Evolutionary conservation across 768 basidiomycete species (phyloP).

Genomic region (Lactarius quietus): DNA sequence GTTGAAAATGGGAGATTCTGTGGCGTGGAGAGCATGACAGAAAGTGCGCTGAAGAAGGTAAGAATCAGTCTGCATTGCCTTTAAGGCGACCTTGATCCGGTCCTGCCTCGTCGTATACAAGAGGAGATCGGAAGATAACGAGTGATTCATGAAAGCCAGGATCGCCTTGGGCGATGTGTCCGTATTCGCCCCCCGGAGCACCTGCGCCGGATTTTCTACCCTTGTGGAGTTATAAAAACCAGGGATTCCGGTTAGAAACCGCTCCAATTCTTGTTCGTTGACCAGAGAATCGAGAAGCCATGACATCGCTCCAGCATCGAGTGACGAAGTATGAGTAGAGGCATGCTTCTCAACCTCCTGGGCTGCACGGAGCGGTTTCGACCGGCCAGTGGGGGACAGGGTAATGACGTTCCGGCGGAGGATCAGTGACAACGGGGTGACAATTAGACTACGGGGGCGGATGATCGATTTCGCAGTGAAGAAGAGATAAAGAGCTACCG

Average conservation of each 20-base stretch:
- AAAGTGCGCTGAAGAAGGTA: too few species aligned
- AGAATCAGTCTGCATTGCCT: too few species aligned
- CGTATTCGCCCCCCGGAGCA: background rate
- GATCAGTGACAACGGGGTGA: background rate
- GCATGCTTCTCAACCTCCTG: background rate
- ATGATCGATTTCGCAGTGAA: too few species aligned
- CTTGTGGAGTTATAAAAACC: slow-evolving; percentile 4
- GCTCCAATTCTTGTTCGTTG: slow-evolving; percentile 10
- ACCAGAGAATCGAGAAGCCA: background rate
- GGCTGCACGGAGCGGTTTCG: background rate
- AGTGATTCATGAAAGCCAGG: slow-evolving; percentile 6
- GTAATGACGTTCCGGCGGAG: background rate
- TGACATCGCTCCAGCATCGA: background rate
- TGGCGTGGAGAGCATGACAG: too few species aligned
- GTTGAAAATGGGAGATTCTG: too few species aligned
- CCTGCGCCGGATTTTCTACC: slow-evolving; percentile 2
- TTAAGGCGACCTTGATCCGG: too few species aligned
- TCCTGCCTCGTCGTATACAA: too few species aligned
- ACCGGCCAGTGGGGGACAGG: background rate
- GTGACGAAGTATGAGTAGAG: background rate
- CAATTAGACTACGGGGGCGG: too few species aligned
- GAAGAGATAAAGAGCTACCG: too few species aligned
- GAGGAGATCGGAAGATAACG: slow-evolving; percentile 1
- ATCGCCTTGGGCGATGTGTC: background rate
- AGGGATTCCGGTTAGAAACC: slow-evolving; percentile 5